A percentile compares a stretch with the other conserved stretches of the same genome.
Conservation (phyloP, 257 asterid species). For the Ilex asprella region DNA sequence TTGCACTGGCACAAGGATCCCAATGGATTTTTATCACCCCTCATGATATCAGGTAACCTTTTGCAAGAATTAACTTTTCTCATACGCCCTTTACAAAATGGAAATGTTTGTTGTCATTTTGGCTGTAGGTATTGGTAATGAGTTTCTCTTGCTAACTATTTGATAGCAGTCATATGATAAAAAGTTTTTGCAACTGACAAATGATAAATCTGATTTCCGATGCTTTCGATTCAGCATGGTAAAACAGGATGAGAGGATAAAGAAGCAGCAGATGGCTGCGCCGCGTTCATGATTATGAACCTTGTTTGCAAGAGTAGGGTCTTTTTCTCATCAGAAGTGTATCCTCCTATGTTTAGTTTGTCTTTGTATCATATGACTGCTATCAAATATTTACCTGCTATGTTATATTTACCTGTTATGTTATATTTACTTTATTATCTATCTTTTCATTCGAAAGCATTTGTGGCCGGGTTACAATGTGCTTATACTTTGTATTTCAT, state of each 20-base stretch:
- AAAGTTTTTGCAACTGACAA: slow-evolving; percentile 1
- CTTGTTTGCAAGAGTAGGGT: no score
- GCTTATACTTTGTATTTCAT: no score
- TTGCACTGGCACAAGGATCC: slow-evolving; percentile 86
- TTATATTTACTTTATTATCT: no score
- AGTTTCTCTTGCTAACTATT: background rate
- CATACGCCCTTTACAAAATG: background rate
- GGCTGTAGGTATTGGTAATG: background rate
- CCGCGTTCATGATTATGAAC: slow-evolving; percentile 55
- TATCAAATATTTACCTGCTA: no score
- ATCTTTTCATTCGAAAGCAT: no score
- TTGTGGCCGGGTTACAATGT: no score
- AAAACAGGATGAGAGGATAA: slow-evolving; percentile 69
- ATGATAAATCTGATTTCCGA: slow-evolving; percentile 3
- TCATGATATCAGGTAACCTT: slow-evolving; percentile 76
- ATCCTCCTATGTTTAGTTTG: no score
- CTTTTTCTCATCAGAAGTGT: no score
- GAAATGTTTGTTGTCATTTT: background rate
- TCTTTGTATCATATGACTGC: no score
- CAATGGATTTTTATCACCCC: slow-evolving; percentile 98
- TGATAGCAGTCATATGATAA: background rate
- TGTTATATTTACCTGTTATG: no score
- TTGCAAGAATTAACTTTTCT: background rate
- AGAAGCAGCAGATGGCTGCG: slow-evolving; percentile 97
- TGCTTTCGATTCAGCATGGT: slow-evolving; percentile 65